Conservation (phyloP, 208 protist species). For the Leishmania turanica region DNA sequence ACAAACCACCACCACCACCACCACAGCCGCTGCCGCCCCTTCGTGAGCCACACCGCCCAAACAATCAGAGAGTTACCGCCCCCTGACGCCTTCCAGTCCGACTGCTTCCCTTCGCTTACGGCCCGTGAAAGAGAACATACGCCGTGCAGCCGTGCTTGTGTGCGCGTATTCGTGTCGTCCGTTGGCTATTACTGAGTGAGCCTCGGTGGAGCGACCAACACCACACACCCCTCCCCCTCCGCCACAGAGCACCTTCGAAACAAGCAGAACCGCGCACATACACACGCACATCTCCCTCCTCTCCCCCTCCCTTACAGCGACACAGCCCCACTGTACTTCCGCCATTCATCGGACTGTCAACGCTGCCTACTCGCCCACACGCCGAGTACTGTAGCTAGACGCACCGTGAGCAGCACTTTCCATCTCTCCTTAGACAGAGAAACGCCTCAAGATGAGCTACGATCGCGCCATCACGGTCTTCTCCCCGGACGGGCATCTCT, state of each 20-base stretch:
- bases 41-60: neutral
- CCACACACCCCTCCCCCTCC: neutral
- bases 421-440: neutral
- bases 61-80: neutral
- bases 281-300: neutral
- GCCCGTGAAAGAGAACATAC: neutral
- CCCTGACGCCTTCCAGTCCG: neutral
- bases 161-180: neutral
- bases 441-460: slow-evolving; percentile 89
- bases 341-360: neutral
- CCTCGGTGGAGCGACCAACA: neutral
- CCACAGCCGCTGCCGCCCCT: neutral
- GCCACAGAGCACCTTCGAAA: neutral
- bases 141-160: neutral
- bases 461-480: slow-evolving; percentile 99
- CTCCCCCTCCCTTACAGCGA: neutral
- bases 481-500: slow-evolving; percentile 99
- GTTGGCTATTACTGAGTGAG: neutral
- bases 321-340: neutral
- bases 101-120: neutral
- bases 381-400: neutral
- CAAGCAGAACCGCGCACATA: neutral
- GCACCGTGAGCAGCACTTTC: neutral
- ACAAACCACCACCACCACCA: too few relatives aligned
- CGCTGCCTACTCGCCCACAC: neutral